A percentile compares a stretch with the other conserved stretches of the same genome.
phyloP scores from a whole-genome alignment of 192 early-diverging fungal genomes.

The Backusella circina region DNA sequence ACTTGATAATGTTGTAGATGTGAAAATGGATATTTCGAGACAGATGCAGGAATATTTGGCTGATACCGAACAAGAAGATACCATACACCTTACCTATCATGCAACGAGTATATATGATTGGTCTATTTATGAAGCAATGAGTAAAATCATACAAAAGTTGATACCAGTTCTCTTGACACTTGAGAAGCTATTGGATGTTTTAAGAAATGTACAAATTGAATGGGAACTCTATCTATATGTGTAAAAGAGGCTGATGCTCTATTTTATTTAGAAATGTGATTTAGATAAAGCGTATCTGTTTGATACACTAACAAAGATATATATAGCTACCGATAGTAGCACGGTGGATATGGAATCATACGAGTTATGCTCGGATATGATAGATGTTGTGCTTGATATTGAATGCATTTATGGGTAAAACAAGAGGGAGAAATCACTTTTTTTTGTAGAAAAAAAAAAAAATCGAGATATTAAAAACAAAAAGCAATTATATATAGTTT shows the following conservation, averaged over 20 bases:
- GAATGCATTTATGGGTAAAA: conserved; percentile 70
- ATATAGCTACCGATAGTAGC: conserved; percentile 92
- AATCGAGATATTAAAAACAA: not conserved
- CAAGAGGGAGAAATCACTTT: not conserved
- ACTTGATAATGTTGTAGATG: conserved; percentile 52
- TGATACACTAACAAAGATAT: conserved; percentile 86
- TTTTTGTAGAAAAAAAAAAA: not conserved
- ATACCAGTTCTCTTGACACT: conserved; percentile 81
- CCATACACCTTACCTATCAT: conserved; percentile 77
- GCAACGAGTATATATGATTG: conserved; percentile 94
- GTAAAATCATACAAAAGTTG: conserved; percentile 89
- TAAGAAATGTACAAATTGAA: conserved; percentile 72
- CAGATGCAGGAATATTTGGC: conserved; percentile 82
- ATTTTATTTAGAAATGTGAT: conserved; percentile 68
- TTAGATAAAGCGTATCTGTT: conserved; percentile 98
- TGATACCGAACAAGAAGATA: conserved; percentile 67
- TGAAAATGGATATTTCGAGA: conserved; percentile 91
- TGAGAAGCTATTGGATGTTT: conserved; percentile 87
- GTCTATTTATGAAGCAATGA: conserved; percentile 92
- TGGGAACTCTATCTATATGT: too few species aligned
- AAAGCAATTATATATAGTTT: not conserved
- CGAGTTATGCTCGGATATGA: conserved; percentile 92
- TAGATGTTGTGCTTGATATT: conserved; percentile 88
- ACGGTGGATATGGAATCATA: conserved; percentile 88
- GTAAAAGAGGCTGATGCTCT: not conserved